Evolutionary conservation across 1,284 basidiomycete species (phyloP).

Genomic region (Schizophyllum amplum): DNA sequence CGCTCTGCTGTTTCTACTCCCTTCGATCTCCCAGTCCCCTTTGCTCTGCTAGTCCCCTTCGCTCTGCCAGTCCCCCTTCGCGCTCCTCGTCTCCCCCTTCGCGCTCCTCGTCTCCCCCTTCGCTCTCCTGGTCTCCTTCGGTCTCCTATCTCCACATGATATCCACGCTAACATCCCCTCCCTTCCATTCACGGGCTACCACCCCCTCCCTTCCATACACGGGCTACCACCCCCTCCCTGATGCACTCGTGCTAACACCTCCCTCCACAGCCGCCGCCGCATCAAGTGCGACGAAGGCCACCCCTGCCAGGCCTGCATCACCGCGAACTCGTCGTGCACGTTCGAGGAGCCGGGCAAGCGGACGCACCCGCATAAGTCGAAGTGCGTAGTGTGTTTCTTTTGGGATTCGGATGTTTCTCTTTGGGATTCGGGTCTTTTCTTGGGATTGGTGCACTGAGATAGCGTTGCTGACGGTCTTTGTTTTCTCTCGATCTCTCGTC

Average conservation of each 20-base stretch:
- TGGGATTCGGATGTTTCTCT: background rate
- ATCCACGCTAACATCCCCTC: constrained; percentile 7
- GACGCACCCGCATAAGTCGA: constrained; percentile 77
- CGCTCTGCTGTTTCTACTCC: no score
- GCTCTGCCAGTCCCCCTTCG: no score
- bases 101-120: no score
- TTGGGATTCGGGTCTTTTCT: no score
- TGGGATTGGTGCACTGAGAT: no score
- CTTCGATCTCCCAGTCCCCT: no score
- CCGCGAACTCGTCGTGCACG: constrained; percentile 69
- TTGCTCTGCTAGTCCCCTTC: no score
- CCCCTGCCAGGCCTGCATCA: constrained; percentile 75
- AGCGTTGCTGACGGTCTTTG: no score
- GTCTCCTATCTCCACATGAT: constrained; percentile 25
- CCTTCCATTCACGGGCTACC: constrained; percentile 24
- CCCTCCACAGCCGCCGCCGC: constrained; percentile 37
- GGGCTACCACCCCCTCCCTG: constrained; percentile 11
- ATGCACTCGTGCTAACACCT: constrained; percentile 23
- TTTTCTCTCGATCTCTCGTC: no score
- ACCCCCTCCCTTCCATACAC: constrained; percentile 24
- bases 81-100: no score
- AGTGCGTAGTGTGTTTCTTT: constrained; percentile 34
- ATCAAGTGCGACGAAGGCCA: constrained; percentile 83
- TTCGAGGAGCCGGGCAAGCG: constrained; percentile 80
- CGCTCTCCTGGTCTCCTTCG: no score